Percentiles rank a stretch among this genome's conserved stretches.
These are phyloP conservation scores for Blumeriella jaapii DNA, from an alignment of 2,329 filamentous ascomycete genomes.

Conservation along the genomic window DNA sequence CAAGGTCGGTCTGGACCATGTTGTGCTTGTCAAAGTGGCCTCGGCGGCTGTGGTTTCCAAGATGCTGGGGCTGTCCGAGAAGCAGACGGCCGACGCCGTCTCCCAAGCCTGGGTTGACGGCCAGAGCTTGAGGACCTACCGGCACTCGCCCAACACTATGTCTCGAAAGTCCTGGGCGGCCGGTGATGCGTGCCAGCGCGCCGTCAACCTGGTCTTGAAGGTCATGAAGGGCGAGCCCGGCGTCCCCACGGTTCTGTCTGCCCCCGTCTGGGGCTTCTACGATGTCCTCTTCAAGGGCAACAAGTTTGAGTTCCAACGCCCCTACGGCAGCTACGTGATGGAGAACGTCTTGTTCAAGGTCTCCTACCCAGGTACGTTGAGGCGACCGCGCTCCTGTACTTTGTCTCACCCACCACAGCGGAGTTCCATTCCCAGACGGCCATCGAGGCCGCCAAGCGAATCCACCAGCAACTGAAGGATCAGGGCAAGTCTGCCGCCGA, in stretches of 20 bases:
- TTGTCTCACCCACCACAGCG: constrained; percentile 36
- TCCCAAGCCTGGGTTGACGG: constrained; percentile 97
- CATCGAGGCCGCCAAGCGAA: constrained; percentile 84
- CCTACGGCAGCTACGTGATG: constrained; percentile 98
- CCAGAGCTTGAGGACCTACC: constrained; percentile 90
- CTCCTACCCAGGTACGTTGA: constrained; percentile 75
- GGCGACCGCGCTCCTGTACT: background rate
- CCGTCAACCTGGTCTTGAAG: constrained; percentile 83
- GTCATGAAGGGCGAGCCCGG: constrained; percentile 86
- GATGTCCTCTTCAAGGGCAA: constrained; percentile 95
- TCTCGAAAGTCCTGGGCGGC: constrained; percentile 98
- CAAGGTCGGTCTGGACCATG: constrained; percentile 95
- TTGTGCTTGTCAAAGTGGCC: constrained; percentile 95
- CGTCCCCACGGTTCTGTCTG: constrained; percentile 83
- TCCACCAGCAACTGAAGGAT: constrained; percentile 70
- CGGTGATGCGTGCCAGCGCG: constrained; percentile 92
- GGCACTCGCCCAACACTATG: constrained; percentile 98
- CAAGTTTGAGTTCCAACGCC: constrained; percentile 90
- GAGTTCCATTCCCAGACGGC: constrained; percentile 99
- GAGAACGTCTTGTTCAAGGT: constrained; percentile 99
- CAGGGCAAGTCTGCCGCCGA: constrained; percentile 86
- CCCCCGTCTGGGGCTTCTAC: constrained; percentile 96
- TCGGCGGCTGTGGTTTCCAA: constrained; percentile 89
- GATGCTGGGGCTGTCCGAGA: constrained; percentile 81
- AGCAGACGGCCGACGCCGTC: constrained; percentile 88